phyloP scores from a whole-genome alignment of 352 stramenopile genomes.

The Pythium grandisporangium region DNA sequence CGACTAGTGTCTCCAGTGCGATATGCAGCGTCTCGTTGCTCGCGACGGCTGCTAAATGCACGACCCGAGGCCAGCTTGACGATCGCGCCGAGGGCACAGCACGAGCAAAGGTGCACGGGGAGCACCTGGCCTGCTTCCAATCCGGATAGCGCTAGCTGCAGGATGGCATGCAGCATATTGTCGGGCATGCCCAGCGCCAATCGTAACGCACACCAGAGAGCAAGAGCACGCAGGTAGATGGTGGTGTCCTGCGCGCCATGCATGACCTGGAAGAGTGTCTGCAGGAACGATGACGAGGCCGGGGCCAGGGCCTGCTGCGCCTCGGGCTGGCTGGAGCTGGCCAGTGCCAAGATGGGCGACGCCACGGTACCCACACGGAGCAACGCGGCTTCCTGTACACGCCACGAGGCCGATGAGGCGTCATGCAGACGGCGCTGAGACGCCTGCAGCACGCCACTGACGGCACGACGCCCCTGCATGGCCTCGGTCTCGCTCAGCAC shows the following conservation, averaged over 20 bases:
- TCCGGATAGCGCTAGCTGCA: conserved; percentile 65
- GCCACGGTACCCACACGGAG: conserved; percentile 67
- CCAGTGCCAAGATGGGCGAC: conserved; percentile 33
- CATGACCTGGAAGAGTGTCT: conserved; percentile 76
- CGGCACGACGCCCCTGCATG: conserved; percentile 49
- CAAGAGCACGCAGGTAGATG: conserved; percentile 67
- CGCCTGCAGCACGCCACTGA: conserved; percentile 40
- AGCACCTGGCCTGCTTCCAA: conserved; percentile 63
- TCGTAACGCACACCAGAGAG: conserved; percentile 74
- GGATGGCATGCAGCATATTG: conserved; percentile 61
- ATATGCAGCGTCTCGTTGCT: conserved; percentile 73
- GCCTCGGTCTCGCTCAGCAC: conserved; percentile 54
- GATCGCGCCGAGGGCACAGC: conserved; percentile 62
- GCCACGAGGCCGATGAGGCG: conserved; percentile 44
- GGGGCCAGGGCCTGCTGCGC: conserved; percentile 46
- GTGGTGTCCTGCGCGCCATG: conserved; percentile 46
- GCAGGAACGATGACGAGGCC: conserved; percentile 46
- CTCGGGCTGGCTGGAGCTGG: conserved; percentile 38
- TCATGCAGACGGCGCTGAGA: conserved; percentile 53
- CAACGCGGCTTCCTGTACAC: conserved; percentile 65
- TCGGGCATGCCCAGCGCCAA: conserved; percentile 57
- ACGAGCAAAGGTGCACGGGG: conserved; percentile 71
- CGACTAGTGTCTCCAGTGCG: conserved; percentile 64
- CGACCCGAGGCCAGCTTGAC: conserved; percentile 53
- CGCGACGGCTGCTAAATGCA: conserved; percentile 41